Evolutionary conservation across 139 green algal species (phyloP), one percentile per base, ranked within the genome.

Genomic region (Marvania coccoides): DNA sequence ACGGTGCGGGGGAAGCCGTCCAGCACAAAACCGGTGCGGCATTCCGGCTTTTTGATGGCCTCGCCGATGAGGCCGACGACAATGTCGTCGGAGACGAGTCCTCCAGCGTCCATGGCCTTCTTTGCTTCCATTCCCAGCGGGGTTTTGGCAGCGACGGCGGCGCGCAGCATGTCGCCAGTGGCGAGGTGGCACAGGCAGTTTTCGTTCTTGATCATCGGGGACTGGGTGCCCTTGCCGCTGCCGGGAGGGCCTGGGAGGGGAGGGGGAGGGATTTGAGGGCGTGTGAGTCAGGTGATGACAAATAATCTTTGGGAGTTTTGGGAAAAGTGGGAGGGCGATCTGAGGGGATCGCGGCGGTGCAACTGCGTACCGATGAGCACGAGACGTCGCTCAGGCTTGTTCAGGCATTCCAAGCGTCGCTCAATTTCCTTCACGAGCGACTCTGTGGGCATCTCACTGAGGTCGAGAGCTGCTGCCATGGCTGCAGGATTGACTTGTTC

Each of bases 151-250:
- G 86, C 81, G 7, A 97, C 91, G 6, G 91, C 91, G 14, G 91
- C 89, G 7, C 91, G 68, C 23, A 96, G 86, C 89, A 97, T 90
- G 74, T 97, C 91, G n/a, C 91, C 92, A 0, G 94, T 99, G 13
- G 94, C 92, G 24, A 99, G 69, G 71, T 98, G 94, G 79, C 94
- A 99, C 62, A 98, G 67, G 82, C 94, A 98, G 79, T 97, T 82
- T 31, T 98, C 94, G 66, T 89, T 82, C 76, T 97, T 97, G 58
- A 98, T 92, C 23, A 81, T 78, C 2, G 94, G 94, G 2, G 84
- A 92, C 76, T 98, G 94, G 1, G 90, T 97, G 34, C 91, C 91
- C 71, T 97, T 97, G 2, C 90, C 90, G 42, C 81, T 90, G 33
- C 90, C 90, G 7, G 91, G 90, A 2, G 91, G 90, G n/a, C 90